These are phyloP conservation scores for Aspergillus ellipticus DNA, from an alignment of 495 filamentous ascomycete genomes.

Conservation along the genomic window DNA sequence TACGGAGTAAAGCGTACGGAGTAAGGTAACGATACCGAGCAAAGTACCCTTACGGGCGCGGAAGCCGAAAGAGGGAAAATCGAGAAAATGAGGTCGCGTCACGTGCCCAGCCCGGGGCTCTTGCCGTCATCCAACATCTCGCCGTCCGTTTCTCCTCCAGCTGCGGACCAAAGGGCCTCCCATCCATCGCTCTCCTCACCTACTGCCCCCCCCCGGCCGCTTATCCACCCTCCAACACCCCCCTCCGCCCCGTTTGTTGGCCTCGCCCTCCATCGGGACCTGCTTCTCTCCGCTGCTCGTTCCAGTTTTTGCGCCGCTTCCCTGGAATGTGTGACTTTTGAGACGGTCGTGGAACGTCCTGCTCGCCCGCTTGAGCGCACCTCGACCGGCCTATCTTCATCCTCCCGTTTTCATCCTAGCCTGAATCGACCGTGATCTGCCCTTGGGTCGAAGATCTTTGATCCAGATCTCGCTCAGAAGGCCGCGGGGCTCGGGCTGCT, in stretches of 20 bases:
- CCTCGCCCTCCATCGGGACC: not conserved
- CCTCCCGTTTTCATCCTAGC: slow-evolving; percentile 7
- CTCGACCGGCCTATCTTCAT: slow-evolving; percentile 25
- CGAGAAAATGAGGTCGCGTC: slow-evolving; percentile 17
- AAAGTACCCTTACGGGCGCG: not conserved
- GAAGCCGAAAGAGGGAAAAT: not conserved
- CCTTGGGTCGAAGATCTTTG: slow-evolving; percentile 14
- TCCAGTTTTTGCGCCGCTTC: slow-evolving; percentile 13
- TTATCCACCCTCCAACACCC: slow-evolving; percentile 22
- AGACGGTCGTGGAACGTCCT: slow-evolving; percentile 37
- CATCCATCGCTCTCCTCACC: not conserved
- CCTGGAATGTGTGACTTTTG: slow-evolving; percentile 41
- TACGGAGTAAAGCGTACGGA: no score
- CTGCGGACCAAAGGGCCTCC: slow-evolving; percentile 27
- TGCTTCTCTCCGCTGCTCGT: slow-evolving; percentile 7
- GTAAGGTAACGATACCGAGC: not conserved
- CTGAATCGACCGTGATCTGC: slow-evolving; percentile 12
- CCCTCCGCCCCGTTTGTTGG: slow-evolving; percentile 7
- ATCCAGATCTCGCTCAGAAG: slow-evolving; percentile 21
- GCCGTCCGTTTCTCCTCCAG: slow-evolving; percentile 19
- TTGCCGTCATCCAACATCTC: slow-evolving; percentile 40
- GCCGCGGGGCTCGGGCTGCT: slow-evolving; percentile 8
- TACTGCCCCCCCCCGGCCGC: slow-evolving; percentile 23
- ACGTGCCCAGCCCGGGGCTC: slow-evolving; percentile 30
- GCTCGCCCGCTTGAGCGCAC: slow-evolving; percentile 40